Evolutionary conservation across 1,139 yeast species (phyloP).

Genomic region (Yamadazyma dushanensis): DNA sequence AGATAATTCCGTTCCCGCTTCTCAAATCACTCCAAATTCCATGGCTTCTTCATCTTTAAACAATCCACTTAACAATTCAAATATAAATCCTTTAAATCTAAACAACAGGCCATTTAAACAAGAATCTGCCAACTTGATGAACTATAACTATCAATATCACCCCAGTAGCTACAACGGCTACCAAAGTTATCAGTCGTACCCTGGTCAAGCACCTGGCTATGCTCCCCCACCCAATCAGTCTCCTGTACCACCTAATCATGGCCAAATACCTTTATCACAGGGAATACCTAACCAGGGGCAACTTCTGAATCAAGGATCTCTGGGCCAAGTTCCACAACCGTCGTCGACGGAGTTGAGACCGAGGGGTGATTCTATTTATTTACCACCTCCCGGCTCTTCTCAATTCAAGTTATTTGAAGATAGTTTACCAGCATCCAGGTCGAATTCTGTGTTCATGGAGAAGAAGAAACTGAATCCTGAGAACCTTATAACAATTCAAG

Average conservation of each 20-base stretch:
- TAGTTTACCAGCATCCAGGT: slow-evolving; percentile 24
- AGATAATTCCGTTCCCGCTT: neutral
- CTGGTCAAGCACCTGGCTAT: neutral
- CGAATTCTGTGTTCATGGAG: slow-evolving; percentile 46
- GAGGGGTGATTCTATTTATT: slow-evolving; percentile 31
- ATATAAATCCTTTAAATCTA: slow-evolving; percentile 5
- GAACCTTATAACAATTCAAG: slow-evolving; percentile 34
- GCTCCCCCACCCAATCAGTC: too few relatives aligned
- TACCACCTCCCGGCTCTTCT: slow-evolving; percentile 27
- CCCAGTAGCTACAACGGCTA: slow-evolving; percentile 2
- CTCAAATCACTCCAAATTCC: slow-evolving; percentile 1
- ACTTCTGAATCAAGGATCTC: neutral
- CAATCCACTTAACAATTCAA: neutral
- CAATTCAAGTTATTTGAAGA: slow-evolving; percentile 14
- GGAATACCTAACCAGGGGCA: slow-evolving; percentile 1
- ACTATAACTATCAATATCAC: slow-evolving; percentile 5
- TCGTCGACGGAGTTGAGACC: slow-evolving; percentile 18
- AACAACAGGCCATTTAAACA: slow-evolving; percentile 3
- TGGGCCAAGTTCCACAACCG: too few relatives aligned
- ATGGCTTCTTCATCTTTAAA: slow-evolving; percentile 1
- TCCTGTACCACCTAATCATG: too few relatives aligned
- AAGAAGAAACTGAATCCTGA: slow-evolving; percentile 19
- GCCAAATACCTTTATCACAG: slow-evolving; percentile 1
- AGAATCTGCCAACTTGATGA: slow-evolving; percentile 1
- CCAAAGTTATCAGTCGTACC: neutral